Percentiles rank a stretch among this genome's conserved stretches.
These are phyloP conservation scores for Stagonosporopsis rhizophila DNA, from an alignment of 2,329 filamentous ascomycete genomes.

Conservation along the genomic window DNA sequence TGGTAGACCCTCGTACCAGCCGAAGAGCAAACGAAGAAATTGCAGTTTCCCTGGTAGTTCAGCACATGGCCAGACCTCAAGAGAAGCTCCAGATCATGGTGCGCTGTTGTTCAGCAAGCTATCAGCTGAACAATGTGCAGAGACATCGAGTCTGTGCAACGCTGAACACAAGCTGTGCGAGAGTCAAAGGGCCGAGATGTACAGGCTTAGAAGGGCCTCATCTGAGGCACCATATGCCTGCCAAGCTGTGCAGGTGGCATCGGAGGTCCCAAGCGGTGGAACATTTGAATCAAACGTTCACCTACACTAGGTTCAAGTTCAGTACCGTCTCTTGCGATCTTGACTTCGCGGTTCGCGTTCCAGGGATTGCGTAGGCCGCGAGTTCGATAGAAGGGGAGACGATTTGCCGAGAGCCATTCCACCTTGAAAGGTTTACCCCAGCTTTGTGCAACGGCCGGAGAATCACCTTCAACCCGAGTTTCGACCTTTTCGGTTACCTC, in stretches of 20 bases:
- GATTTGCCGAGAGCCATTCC: slow-evolving; percentile 85
- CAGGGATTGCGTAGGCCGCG: slow-evolving; percentile 88
- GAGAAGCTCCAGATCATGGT: neutral
- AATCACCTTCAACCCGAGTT: slow-evolving; percentile 48
- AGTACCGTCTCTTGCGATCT: slow-evolving; percentile 93
- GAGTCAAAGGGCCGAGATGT: neutral
- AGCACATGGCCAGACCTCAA: neutral
- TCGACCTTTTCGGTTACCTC: slow-evolving; percentile 51
- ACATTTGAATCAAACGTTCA: slow-evolving; percentile 77
- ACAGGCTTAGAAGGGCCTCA: slow-evolving; percentile 36
- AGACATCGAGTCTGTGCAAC: neutral
- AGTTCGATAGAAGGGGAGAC: slow-evolving; percentile 87
- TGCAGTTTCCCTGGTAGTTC: neutral
- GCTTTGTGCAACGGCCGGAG: slow-evolving; percentile 59
- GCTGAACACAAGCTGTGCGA: slow-evolving; percentile 4
- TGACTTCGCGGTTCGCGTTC: slow-evolving; percentile 95
- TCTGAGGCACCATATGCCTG: slow-evolving; percentile 36
- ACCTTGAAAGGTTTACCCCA: slow-evolving; percentile 93
- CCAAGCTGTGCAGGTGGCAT: slow-evolving; percentile 31
- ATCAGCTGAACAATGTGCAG: neutral
- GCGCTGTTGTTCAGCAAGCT: neutral
- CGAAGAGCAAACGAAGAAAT: neutral
- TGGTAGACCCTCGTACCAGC: slow-evolving; percentile 7
- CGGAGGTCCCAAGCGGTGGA: slow-evolving; percentile 58
- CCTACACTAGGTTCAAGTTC: slow-evolving; percentile 87